phyloP scores from a whole-genome alignment of 495 filamentous ascomycete species.

The Talaromyces wortmannii region DNA sequence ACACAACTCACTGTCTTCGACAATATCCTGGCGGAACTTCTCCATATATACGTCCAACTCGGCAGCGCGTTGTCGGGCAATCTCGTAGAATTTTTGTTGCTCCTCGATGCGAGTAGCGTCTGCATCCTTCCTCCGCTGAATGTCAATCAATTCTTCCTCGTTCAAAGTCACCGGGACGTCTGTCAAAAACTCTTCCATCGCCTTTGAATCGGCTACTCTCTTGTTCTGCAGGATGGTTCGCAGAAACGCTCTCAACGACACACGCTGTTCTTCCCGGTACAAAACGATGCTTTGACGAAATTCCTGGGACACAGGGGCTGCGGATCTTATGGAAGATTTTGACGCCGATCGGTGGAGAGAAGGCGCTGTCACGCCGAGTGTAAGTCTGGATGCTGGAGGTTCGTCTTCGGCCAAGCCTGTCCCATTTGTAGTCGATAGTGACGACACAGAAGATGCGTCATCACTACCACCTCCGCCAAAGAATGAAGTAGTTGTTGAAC shows the following conservation, averaged over 20 bases:
- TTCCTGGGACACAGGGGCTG: conserved; percentile 33
- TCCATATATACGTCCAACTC: conserved; percentile 99
- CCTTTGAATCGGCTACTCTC: conserved; percentile 71
- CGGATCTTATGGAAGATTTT: conserved; percentile 24
- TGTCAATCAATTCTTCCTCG: conserved; percentile 78
- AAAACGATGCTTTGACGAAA: conserved; percentile 46
- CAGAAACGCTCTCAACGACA: conserved; percentile 86
- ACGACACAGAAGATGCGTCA: conserved; percentile 72
- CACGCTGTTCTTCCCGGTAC: conserved; percentile 83
- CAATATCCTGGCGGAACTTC: conserved; percentile 65
- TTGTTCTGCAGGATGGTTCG: conserved; percentile 77
- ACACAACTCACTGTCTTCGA: conserved; percentile 63
- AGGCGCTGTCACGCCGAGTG: conserved; percentile 11
- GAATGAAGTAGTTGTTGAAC: conserved; percentile 53
- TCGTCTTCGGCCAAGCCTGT: conserved; percentile 29
- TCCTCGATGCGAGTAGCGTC: conserved; percentile 86
- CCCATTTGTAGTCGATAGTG: conserved; percentile 55
- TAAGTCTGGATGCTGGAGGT: conserved; percentile 16
- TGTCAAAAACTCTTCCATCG: conserved; percentile 77
- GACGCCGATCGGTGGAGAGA: conserved; percentile 30
- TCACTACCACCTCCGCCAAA: conserved; percentile 54
- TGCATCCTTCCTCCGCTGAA: conserved; percentile 68
- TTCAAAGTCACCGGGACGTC: conserved; percentile 58
- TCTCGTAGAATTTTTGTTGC: conserved; percentile 90
- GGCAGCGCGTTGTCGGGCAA: conserved; percentile 80